These are phyloP conservation scores for Trichoderma sp. DNA, from an alignment of 2,329 filamentous ascomycete species.

Conservation along the genomic window DNA sequence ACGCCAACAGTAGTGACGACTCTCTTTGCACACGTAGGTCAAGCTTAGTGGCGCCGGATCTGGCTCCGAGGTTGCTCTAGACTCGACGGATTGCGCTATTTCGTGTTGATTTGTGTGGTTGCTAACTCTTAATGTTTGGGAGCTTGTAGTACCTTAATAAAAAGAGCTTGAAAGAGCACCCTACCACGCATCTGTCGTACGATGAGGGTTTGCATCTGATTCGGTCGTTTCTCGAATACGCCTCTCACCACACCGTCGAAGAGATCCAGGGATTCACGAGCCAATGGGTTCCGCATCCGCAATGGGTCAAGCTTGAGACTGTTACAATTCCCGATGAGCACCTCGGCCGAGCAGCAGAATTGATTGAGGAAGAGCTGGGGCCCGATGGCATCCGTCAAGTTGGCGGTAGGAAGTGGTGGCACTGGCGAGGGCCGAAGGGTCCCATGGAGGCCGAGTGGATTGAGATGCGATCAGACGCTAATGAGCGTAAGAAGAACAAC, in stretches of 20 bases:
- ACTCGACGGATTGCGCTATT: neutral
- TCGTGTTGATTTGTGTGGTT: neutral
- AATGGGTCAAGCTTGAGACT: conserved; percentile 80
- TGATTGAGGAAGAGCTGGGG: conserved; percentile 75
- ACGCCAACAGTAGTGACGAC: conserved; percentile 87
- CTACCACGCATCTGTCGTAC: conserved; percentile 89
- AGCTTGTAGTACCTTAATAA: conserved; percentile 73
- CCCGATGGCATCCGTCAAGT: conserved; percentile 71
- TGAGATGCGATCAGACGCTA: conserved; percentile 79
- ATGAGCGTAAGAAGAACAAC: conserved; percentile 64
- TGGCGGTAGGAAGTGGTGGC: conserved; percentile 86
- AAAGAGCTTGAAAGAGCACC: conserved; percentile 72
- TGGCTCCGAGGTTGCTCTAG: neutral
- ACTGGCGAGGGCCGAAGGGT: conserved; percentile 71
- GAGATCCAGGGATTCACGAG: conserved; percentile 88
- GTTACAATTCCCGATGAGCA: conserved; percentile 65
- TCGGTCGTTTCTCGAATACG: conserved; percentile 80
- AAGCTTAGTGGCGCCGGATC: neutral
- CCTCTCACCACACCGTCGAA: conserved; percentile 87
- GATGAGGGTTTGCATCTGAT: conserved; percentile 89
- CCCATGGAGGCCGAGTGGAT: conserved; percentile 88
- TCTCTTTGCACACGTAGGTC: conserved; percentile 77
- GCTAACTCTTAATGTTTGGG: neutral
- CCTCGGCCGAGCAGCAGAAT: conserved; percentile 64
- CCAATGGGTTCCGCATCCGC: conserved; percentile 87